Conservation (phyloP, 805 yeast genomes). For the Saturnispora silvae region DNA sequence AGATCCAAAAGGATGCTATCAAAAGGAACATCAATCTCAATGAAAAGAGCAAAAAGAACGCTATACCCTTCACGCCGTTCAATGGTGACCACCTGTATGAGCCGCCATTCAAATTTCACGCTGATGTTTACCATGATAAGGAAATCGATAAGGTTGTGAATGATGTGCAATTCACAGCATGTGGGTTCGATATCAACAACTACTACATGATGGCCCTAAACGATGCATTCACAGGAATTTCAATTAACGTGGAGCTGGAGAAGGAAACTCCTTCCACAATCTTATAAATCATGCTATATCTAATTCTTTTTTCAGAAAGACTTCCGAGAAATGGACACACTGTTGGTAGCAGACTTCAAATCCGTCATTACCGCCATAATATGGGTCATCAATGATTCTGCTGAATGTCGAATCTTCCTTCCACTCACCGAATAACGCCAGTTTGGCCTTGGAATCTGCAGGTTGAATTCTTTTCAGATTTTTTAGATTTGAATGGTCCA, state of each 20-base stretch:
- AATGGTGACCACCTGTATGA: slow-evolving; percentile 69
- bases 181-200: slow-evolving; percentile 67
- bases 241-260: slow-evolving; percentile 65
- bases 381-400: slow-evolving; percentile 75
- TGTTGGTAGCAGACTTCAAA: slow-evolving; percentile 74
- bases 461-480: slow-evolving; percentile 47
- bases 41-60: slow-evolving; percentile 17
- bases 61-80: slow-evolving; percentile 82
- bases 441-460: slow-evolving; percentile 33
- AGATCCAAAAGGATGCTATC: slow-evolving; percentile 21
- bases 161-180: slow-evolving; percentile 64
- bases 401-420: slow-evolving; percentile 39
- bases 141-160: slow-evolving; percentile 30
- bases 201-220: slow-evolving; percentile 71
- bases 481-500: slow-evolving; percentile 53
- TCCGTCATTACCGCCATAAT: slow-evolving; percentile 80
- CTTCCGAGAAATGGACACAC: slow-evolving; percentile 61
- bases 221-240: slow-evolving; percentile 85
- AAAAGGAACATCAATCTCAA: slow-evolving; percentile 19
- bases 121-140: slow-evolving; percentile 47
- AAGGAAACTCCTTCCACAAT: slow-evolving; percentile 16
- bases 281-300: slow-evolving; percentile 2
- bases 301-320: slow-evolving; percentile 46
- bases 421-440: slow-evolving; percentile 77
- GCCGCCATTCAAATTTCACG: slow-evolving; percentile 35